phyloP scores from a whole-genome alignment of 2,329 filamentous ascomycete genomes.

The Fusarium brevicatenulatum region DNA sequence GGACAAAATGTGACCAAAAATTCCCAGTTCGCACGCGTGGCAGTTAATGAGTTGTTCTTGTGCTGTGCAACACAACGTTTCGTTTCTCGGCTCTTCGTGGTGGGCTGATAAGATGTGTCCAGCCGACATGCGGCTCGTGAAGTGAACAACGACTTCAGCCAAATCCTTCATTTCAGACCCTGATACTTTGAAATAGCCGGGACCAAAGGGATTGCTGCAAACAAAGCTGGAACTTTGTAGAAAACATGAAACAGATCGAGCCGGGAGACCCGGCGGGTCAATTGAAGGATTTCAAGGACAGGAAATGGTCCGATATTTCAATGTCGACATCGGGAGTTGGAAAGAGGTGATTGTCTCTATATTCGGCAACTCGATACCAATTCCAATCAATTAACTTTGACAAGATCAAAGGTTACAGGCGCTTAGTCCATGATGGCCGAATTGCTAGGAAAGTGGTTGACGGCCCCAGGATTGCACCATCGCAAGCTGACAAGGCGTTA shows the following conservation, averaged over 20 bases:
- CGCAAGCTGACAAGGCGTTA: constrained; percentile 45
- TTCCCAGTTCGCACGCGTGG: constrained; percentile 31
- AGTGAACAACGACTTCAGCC: constrained; percentile 17
- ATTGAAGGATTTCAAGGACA: constrained; percentile 1
- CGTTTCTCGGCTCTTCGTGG: constrained; percentile 17
- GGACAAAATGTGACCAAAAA: constrained; percentile 6
- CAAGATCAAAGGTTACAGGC: background rate
- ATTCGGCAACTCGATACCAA: background rate
- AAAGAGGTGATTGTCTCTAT: constrained; percentile 39
- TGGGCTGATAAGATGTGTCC: constrained; percentile 18
- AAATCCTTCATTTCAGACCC: constrained; percentile 12
- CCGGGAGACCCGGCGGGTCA: constrained; percentile 14
- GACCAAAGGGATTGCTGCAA: background rate
- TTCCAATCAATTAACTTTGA: constrained; percentile 7
- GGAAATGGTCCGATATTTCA: constrained; percentile 34
- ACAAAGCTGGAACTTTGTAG: background rate
- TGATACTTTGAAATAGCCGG: constrained; percentile 13
- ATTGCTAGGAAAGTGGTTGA: constrained; percentile 35
- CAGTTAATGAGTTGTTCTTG: constrained; percentile 39
- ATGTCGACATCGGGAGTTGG: constrained; percentile 42
- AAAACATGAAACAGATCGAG: background rate
- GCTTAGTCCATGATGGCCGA: constrained; percentile 5
- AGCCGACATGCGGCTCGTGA: constrained; percentile 20
- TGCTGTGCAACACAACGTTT: constrained; percentile 34
- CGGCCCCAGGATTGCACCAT: constrained; percentile 45